Evolutionary conservation across 1,139 yeast species (phyloP), one percentile per base, ranked within the genome.

Genomic region (Suhomyces terraborum): DNA sequence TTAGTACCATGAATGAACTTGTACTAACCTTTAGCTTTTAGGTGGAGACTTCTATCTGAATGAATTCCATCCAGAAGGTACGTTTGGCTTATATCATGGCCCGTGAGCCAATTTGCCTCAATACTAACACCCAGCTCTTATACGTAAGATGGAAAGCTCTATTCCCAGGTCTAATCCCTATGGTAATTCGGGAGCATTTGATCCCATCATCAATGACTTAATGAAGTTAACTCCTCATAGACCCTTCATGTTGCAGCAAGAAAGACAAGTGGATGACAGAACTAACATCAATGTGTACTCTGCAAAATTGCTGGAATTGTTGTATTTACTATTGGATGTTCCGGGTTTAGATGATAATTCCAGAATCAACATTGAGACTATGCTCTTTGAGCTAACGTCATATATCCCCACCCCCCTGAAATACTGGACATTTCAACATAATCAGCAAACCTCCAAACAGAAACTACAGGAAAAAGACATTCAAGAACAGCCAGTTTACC

Each of bases 151-250:
- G 8, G 45, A 48, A 36, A 34, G 38, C 8, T 45, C 47, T 31
- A 43, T 51, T 22, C 54, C 58, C 3, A 42, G 54, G 28, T 34
- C 52, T 23, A 32, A 32, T 24, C 37, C 47, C 13, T 46, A 48
- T 27, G 20, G 21, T 21, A 39, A 41, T 10, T 22, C 24, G 7
- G 35, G 40, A 14, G 58, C 24, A 64, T 45, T 57, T 21, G 67
- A 62, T 42, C 70, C 71, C 6, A 61, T 67, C 7, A 43, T 60
- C 17, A 44, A 53, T 18, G 70, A 66, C 36, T 55, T 70, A 38
- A 49, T 58, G 57, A 69, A 65, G 40, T 48, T 69, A 19, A 56
- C 53, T 22, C 69, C 70, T 8, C 72, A 64, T 40, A 46, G 49
- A 12, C 43, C 52, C 14, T 38, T 51, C 3, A 35, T 45, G 1